These are phyloP conservation scores for Plantago ovata DNA, from an alignment of 257 asterid species.

Conservation along the genomic window DNA sequence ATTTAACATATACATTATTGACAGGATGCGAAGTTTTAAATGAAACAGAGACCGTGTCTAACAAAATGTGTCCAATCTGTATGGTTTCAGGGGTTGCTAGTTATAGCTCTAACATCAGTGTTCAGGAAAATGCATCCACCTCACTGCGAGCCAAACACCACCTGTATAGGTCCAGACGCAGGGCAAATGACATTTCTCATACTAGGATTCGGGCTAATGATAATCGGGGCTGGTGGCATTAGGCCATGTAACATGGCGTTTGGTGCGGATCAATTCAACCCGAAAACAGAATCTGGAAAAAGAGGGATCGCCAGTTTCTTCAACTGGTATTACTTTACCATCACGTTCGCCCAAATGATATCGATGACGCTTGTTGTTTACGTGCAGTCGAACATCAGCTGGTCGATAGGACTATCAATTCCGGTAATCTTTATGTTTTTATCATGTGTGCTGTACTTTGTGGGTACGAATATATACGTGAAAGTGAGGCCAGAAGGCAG, in stretches of 20 bases:
- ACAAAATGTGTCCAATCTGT: neutral
- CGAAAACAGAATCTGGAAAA: conserved; percentile 57
- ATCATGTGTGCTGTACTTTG: conserved; percentile 47
- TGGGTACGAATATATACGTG: conserved; percentile 51
- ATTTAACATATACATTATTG: too few species aligned
- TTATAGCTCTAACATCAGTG: conserved; percentile 53
- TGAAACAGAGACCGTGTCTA: too few species aligned
- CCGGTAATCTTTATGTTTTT: conserved; percentile 56
- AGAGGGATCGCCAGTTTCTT: conserved; percentile 68
- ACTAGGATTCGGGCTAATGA: conserved; percentile 53
- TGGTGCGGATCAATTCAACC: conserved; percentile 84
- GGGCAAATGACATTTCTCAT: conserved; percentile 59
- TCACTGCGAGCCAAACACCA: conserved; percentile 24
- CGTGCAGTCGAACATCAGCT: conserved; percentile 62
- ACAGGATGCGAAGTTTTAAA: too few species aligned
- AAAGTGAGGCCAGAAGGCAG: conserved; percentile 76
- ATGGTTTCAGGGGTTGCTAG: conserved; percentile 39
- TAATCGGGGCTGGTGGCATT: conserved; percentile 75
- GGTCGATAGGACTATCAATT: conserved; percentile 63
- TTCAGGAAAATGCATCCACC: conserved; percentile 66
- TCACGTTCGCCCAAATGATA: conserved; percentile 54
- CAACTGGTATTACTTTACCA: conserved; percentile 76
- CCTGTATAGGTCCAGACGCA: conserved; percentile 39
- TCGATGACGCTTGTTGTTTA: conserved; percentile 66
- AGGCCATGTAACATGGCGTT: conserved; percentile 82